These are phyloP conservation scores for Macrolepiota dolichaula DNA, from an alignment of 768 basidiomycete species.

Conservation along the genomic window DNA sequence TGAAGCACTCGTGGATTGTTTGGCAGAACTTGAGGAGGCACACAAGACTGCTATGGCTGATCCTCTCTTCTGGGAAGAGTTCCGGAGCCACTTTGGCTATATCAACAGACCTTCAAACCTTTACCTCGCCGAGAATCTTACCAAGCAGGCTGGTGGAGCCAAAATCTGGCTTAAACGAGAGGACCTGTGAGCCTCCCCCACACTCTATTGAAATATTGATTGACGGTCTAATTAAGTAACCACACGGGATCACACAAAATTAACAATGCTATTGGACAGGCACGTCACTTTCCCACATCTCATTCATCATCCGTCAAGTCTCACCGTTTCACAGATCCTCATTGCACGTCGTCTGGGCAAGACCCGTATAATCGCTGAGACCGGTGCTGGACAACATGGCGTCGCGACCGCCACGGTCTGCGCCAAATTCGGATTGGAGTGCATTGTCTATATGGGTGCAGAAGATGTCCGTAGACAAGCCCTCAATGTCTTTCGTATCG, in stretches of 20 bases:
- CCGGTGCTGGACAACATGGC: conserved; percentile 98
- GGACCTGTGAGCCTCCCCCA: conserved; percentile 58
- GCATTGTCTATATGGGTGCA: conserved; percentile 96
- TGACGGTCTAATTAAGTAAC: conserved; percentile 51
- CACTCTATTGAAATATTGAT: neutral
- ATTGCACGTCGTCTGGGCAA: conserved; percentile 94
- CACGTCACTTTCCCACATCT: conserved; percentile 22
- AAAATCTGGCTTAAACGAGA: conserved; percentile 98
- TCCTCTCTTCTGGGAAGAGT: conserved; percentile 91
- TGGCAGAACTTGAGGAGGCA: conserved; percentile 86
- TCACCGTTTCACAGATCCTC: conserved; percentile 59
- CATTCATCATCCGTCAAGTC: neutral
- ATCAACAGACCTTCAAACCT: conserved; percentile 93
- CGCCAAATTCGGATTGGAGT: conserved; percentile 93
- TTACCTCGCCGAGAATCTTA: conserved; percentile 89
- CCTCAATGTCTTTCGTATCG: conserved; percentile 96
- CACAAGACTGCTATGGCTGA: conserved; percentile 86
- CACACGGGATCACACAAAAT: conserved; percentile 99
- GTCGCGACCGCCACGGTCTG: conserved; percentile 99
- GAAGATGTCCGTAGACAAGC: conserved; percentile 97
- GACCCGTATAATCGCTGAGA: conserved; percentile 96
- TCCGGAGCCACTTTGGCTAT: conserved; percentile 82
- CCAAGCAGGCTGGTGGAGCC: conserved; percentile 87
- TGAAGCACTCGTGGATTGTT: conserved; percentile 90
- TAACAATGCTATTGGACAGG: conserved; percentile 97